Percentiles rank a stretch among this genome's conserved stretches.
These are phyloP conservation scores for Fusarium kyushuense DNA, from an alignment of 2,329 filamentous ascomycete species.

Conservation along the genomic window DNA sequence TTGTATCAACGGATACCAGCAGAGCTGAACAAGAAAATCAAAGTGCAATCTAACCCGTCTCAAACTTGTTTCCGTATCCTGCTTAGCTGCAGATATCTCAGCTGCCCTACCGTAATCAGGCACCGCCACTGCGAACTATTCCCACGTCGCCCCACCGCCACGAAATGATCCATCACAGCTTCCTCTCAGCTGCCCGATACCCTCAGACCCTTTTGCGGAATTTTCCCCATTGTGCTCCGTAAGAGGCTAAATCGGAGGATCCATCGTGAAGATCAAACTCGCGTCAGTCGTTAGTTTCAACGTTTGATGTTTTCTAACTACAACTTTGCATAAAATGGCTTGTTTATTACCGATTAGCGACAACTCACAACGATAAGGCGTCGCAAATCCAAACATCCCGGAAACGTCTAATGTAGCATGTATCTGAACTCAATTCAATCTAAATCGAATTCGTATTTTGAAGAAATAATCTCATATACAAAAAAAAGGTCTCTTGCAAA, in stretches of 20 bases:
- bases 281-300: constrained; percentile 13
- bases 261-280: constrained; percentile 24
- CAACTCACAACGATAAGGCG: not conserved
- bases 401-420: constrained; percentile 8
- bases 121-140: constrained; percentile 13
- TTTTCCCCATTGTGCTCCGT: constrained; percentile 4
- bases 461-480: constrained; percentile 25
- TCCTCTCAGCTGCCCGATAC: not conserved
- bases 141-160: constrained; percentile 32
- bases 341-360: constrained; percentile 31
- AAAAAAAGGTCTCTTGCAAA: constrained; percentile 31
- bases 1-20: constrained; percentile 18
- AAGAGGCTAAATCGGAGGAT: not conserved
- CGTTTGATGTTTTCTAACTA: constrained; percentile 14
- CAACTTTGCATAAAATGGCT: constrained; percentile 13
- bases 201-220: not conserved
- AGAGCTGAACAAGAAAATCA: constrained; percentile 3
- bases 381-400: not conserved
- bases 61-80: constrained; percentile 9
- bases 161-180: constrained; percentile 21
- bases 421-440: not conserved
- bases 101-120: constrained; percentile 4
- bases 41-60: constrained; percentile 9
- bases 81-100: constrained; percentile 16
- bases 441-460: constrained; percentile 6